Evolutionary conservation across 2,329 filamentous ascomycete genomes (phyloP).

Genomic region (Hysterium pulicare): DNA sequence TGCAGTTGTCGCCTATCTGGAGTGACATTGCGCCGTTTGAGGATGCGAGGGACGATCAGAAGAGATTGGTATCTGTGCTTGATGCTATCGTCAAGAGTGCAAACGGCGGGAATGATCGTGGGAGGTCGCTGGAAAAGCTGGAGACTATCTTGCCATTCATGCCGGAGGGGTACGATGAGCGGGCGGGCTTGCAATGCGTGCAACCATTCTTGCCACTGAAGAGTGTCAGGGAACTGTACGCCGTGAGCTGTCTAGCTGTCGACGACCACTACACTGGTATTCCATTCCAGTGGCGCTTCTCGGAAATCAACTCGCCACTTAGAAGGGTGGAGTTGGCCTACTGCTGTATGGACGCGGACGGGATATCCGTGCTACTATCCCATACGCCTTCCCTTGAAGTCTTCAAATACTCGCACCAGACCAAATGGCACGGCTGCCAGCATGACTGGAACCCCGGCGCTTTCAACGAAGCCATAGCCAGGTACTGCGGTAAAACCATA

Average conservation of each 20-base stretch:
- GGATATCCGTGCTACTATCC: slow-evolving; percentile 18
- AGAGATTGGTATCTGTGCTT: slow-evolving; percentile 15
- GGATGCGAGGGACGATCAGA: slow-evolving; percentile 12
- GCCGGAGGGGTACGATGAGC: slow-evolving; percentile 26
- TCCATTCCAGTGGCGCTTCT: slow-evolving; percentile 25
- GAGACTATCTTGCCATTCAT: slow-evolving; percentile 29
- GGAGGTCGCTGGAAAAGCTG: slow-evolving; percentile 19
- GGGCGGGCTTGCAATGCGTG: slow-evolving; percentile 25
- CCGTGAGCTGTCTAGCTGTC: slow-evolving; percentile 28
- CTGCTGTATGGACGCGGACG: slow-evolving; percentile 31
- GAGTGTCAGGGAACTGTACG: slow-evolving; percentile 26
- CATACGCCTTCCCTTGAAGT: slow-evolving; percentile 23
- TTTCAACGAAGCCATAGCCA: slow-evolving; percentile 24
- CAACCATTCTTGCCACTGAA: slow-evolving; percentile 25
- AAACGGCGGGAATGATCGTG: slow-evolving; percentile 9
- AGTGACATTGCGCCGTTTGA: slow-evolving; percentile 2
- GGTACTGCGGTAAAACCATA: slow-evolving; percentile 20
- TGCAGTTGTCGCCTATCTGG: slow-evolving; percentile 28
- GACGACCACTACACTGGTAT: slow-evolving; percentile 29
- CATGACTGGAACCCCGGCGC: slow-evolving; percentile 33
- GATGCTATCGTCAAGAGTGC: slow-evolving; percentile 10
- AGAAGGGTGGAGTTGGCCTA: slow-evolving; percentile 28
- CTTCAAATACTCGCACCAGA: slow-evolving; percentile 34
- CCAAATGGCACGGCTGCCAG: slow-evolving; percentile 29
- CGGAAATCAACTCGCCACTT: slow-evolving; percentile 17